Conservation (phyloP, 495 filamentous ascomycete species). For the Emericellopsis terricola region DNA sequence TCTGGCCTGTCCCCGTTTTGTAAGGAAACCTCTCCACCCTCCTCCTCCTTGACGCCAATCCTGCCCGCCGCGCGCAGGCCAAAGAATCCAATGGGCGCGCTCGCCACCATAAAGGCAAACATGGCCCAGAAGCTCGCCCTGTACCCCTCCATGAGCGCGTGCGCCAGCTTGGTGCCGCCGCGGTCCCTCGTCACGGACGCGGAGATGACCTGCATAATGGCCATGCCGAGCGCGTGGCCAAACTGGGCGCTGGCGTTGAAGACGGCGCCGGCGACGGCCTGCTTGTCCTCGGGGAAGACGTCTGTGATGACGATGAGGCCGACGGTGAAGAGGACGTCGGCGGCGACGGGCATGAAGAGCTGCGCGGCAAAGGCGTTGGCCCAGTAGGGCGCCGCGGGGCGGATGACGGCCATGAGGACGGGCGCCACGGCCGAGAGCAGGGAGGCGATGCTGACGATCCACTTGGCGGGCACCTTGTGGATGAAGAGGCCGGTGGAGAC, state of each 20-base stretch:
- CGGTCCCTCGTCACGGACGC: constrained; percentile 24
- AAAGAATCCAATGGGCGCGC: constrained; percentile 19
- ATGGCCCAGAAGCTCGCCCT: constrained; percentile 40
- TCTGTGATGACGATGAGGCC: constrained; percentile 39
- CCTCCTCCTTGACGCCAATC: constrained; percentile 4
- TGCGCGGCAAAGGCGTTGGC: constrained; percentile 31
- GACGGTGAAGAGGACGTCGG: constrained; percentile 30
- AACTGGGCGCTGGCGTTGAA: constrained; percentile 47
- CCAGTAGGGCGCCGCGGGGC: constrained; percentile 37
- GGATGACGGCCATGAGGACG: constrained; percentile 32
- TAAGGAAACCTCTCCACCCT: too few relatives aligned
- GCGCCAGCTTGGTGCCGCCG: constrained; percentile 13
- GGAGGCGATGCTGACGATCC: constrained; percentile 25
- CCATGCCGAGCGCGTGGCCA: constrained; percentile 39
- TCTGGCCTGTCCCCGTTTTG: too few relatives aligned
- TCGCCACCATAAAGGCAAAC: constrained; percentile 19
- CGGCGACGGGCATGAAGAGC: constrained; percentile 29
- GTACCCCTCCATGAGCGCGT: constrained; percentile 37
- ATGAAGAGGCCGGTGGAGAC: constrained; percentile 34
- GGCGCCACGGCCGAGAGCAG: constrained; percentile 27
- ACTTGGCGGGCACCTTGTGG: constrained; percentile 30
- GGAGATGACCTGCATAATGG: constrained; percentile 37
- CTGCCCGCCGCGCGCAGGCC: constrained; percentile 9
- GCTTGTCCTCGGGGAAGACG: constrained; percentile 36
- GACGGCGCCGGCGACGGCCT: constrained; percentile 44